These are phyloP conservation scores for Debaryomycetaceae sp. DNA, from an alignment of 1,139 yeast genomes.

Conservation along the genomic window DNA sequence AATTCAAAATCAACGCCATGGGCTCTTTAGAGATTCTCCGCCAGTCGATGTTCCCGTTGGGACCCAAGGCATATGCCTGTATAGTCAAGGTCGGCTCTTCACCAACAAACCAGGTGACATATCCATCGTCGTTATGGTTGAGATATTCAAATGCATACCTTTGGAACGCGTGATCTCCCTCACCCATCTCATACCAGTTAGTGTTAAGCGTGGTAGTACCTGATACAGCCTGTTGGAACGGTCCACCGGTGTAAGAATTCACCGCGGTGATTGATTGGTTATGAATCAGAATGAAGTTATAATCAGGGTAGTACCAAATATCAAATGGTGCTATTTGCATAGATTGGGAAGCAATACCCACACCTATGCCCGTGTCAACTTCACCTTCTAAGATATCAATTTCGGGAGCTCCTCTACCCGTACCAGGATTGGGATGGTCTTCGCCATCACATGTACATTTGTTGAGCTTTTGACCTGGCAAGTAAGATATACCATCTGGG, in stretches of 20 bases:
- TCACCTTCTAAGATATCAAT: conserved; percentile 83
- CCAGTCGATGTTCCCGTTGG: conserved; percentile 80
- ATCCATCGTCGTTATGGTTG: conserved; percentile 65
- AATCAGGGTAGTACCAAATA: conserved; percentile 82
- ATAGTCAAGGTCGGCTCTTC: conserved; percentile 62
- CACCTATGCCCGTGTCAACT: conserved; percentile 41
- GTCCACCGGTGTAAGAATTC: conserved; percentile 82
- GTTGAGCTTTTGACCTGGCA: conserved; percentile 74
- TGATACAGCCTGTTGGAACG: conserved; percentile 80
- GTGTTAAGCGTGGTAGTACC: conserved; percentile 67
- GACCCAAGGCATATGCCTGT: conserved; percentile 61
- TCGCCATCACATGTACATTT: conserved; percentile 71
- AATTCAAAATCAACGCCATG: conserved; percentile 72
- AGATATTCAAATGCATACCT: conserved; percentile 73
- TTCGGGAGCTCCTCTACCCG: conserved; percentile 88
- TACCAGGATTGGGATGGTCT: conserved; percentile 76
- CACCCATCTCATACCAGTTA: conserved; percentile 71
- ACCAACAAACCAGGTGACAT: conserved; percentile 81
- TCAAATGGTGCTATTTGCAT: conserved; percentile 82
- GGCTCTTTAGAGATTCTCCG: conserved; percentile 79
- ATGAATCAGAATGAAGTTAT: conserved; percentile 62
- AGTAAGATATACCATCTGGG: conserved; percentile 72
- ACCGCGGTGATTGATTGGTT: conserved; percentile 60
- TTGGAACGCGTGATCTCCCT: conserved; percentile 51
- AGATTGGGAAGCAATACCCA: conserved; percentile 78